Conservation (phyloP, 139 green algal genomes). For the Spirogloea muscicola region DNA sequence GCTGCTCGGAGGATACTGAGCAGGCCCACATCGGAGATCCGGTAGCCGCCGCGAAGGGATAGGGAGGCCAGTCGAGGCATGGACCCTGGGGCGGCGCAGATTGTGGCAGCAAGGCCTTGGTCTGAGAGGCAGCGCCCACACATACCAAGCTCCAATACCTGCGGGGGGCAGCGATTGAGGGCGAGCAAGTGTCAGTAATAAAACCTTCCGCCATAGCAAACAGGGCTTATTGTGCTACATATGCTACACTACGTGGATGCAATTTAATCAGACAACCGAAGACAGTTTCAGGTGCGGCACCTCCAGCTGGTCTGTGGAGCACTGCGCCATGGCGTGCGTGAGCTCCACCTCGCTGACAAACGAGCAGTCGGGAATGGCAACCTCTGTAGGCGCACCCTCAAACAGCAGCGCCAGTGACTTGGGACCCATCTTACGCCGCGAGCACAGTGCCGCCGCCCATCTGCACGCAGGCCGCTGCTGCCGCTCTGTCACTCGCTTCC, state of each 20-base stretch:
- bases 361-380: constrained; percentile 26
- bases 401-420: constrained; percentile 15
- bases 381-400: neutral
- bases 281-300: neutral
- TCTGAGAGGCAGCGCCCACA: constrained; percentile 19
- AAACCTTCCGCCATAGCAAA: no score
- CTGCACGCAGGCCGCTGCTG: no score
- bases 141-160: constrained; percentile 16
- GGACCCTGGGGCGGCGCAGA: neutral
- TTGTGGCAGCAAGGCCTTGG: constrained; percentile 12
- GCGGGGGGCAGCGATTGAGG: no score
- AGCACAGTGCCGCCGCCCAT: constrained; percentile 9
- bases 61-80: no score
- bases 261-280: no score
- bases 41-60: no score
- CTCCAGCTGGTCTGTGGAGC: neutral
- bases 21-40: no score
- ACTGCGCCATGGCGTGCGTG: constrained; percentile 13
- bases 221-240: no score
- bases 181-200: neutral
- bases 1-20: no score
- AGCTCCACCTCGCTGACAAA: constrained; percentile 29
- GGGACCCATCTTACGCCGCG: constrained; percentile 6
- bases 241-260: no score
- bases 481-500: no score